These are phyloP conservation scores for Linnemannia exigua DNA, from an alignment of 192 early-diverging fungal species.

Conservation along the genomic window DNA sequence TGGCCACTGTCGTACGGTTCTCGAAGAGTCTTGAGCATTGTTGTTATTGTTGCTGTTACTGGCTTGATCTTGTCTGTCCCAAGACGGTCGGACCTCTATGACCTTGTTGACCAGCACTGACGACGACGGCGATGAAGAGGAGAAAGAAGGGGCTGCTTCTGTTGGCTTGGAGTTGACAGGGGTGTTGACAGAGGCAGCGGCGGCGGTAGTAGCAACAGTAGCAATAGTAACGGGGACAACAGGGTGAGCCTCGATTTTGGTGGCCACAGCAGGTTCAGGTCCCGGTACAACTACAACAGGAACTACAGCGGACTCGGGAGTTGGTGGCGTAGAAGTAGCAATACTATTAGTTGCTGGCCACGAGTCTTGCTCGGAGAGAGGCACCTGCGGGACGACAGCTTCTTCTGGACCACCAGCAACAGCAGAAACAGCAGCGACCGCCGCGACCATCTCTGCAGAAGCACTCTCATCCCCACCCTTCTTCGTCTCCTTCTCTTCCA, in stretches of 20 bases:
- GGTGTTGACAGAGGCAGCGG: not conserved
- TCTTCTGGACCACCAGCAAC: not conserved
- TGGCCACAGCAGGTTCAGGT: not conserved
- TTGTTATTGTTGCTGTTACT: not conserved
- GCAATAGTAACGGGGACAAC: not conserved
- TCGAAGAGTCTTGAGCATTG: not conserved
- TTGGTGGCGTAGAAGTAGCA: no score
- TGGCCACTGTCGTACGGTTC: not conserved
- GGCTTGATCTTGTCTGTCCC: not conserved
- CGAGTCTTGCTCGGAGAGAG: not conserved
- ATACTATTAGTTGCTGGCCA: no score
- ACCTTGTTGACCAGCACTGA: not conserved
- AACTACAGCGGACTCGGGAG: not conserved
- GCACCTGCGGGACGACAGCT: not conserved
- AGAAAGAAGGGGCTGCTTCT: not conserved
- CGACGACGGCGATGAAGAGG: not conserved
- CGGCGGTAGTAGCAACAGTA: not conserved
- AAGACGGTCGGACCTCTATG: not conserved
- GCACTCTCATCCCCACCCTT: not conserved
- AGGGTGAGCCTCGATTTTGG: not conserved
- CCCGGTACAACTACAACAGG: not conserved
- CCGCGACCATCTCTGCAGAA: not conserved
- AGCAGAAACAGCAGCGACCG: not conserved
- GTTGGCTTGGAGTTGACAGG: not conserved
- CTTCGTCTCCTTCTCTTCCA: not conserved